phyloP scores from a whole-genome alignment of 73 alveolate genomes.

The Tetrahymena malaccensis region DNA sequence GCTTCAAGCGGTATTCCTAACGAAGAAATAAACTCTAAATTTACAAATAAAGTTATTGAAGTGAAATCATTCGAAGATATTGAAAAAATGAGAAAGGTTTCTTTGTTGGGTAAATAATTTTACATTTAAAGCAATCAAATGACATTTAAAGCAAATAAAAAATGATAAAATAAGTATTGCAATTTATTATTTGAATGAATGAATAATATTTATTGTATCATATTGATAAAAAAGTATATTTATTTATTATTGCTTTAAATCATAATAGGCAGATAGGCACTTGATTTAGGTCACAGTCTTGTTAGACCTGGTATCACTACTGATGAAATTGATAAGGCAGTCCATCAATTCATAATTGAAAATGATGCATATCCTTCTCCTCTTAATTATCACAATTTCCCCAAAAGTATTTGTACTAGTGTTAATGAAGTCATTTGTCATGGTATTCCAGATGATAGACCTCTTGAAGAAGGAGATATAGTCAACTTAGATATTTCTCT shows the following conservation, averaged over 20 bases:
- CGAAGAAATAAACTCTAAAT: conserved; percentile 33
- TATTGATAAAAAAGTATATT: too few species aligned
- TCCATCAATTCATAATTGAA: conserved; percentile 73
- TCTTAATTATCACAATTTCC: conserved; percentile 81
- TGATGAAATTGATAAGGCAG: conserved; percentile 83
- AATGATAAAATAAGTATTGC: neutral
- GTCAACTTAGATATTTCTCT: conserved; percentile 85
- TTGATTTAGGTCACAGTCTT: conserved; percentile 68
- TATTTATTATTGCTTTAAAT: neutral
- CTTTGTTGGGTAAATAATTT: conserved; percentile 49
- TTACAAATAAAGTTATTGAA: conserved; percentile 10
- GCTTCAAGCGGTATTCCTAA: conserved; percentile 55
- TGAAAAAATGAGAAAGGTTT: conserved; percentile 55
- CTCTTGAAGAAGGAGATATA: conserved; percentile 85
- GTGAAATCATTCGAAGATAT: conserved; percentile 53
- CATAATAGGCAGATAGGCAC: conserved; percentile 68
- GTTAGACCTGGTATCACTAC: conserved; percentile 82
- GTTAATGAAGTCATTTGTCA: conserved; percentile 91
- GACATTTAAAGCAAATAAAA: conserved; percentile 35
- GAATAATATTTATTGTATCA: too few species aligned
- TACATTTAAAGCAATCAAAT: conserved; percentile 27
- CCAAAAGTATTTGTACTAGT: conserved; percentile 83
- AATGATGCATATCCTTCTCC: conserved; percentile 93
- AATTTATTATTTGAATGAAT: too few species aligned
- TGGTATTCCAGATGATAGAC: conserved; percentile 91